Evolutionary conservation across 2,329 filamentous ascomycete genomes (phyloP).

Genomic region (Aureobasidium namibiae): DNA sequence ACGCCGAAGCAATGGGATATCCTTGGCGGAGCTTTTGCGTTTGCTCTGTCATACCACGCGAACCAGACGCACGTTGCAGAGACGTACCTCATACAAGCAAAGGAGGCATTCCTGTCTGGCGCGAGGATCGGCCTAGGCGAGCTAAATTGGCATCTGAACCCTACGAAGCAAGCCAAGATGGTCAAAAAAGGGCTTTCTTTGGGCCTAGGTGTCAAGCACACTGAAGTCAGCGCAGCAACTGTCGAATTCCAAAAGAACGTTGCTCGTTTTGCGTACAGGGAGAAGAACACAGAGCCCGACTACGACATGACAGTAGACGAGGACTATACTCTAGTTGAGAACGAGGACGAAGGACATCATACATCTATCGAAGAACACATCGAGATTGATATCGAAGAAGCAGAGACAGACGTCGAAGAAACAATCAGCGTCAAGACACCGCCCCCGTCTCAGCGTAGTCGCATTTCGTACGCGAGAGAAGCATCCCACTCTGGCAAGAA

Average conservation of each 20-base stretch:
- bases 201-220: not conserved
- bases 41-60: not conserved
- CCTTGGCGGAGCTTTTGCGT: not conserved
- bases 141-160: conserved; percentile 1
- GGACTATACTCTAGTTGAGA: not conserved
- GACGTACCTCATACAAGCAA: not conserved
- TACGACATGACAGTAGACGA: not conserved
- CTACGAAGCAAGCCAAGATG: not conserved
- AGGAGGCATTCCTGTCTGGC: not conserved
- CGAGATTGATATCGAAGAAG: not conserved
- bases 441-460: not conserved
- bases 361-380: not conserved
- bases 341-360: not conserved
- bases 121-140: not conserved
- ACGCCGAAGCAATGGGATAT: not conserved
- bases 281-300: not conserved
- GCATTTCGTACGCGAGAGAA: not conserved
- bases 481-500: not conserved
- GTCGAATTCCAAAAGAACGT: not conserved
- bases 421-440: not conserved
- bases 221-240: not conserved
- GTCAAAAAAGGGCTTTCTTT: not conserved
- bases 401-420: not conserved
- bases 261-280: not conserved
- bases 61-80: not conserved